These are phyloP conservation scores for Aspergillus sp. DNA, from an alignment of 2,329 filamentous ascomycete species.

Conservation along the genomic window DNA sequence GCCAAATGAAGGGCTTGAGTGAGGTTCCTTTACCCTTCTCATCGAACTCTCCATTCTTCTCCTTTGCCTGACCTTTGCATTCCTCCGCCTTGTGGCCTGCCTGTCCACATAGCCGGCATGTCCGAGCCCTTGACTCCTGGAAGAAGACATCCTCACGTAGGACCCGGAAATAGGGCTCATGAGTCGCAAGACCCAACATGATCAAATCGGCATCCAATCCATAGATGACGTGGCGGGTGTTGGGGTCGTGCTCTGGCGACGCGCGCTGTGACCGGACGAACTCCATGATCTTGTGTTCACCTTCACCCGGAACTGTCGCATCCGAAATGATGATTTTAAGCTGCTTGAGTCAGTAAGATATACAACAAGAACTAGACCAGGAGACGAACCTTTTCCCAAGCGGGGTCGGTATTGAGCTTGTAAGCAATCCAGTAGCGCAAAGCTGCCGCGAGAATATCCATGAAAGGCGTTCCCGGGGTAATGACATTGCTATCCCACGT, in stretches of 20 bases:
- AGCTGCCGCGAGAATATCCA: conserved; percentile 89
- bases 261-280: conserved; percentile 92
- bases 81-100: conserved; percentile 85
- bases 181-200: conserved; percentile 95
- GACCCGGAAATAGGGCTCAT: conserved; percentile 95
- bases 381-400: conserved; percentile 71
- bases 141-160: conserved; percentile 96
- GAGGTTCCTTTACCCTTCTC: conserved; percentile 72
- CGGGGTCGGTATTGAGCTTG: conserved; percentile 94
- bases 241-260: conserved; percentile 89
- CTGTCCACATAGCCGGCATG: conserved; percentile 88
- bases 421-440: conserved; percentile 96
- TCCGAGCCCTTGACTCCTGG: conserved; percentile 78
- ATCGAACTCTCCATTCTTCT: conserved; percentile 76
- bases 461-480: conserved; percentile 96
- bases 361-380: background rate
- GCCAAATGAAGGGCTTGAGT: conserved; percentile 96
- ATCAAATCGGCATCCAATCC: conserved; percentile 97
- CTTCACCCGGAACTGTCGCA: conserved; percentile 94
- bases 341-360: conserved; percentile 35
- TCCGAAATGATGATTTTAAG: conserved; percentile 98
- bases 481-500: conserved; percentile 90
- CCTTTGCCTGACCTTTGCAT: conserved; percentile 76
- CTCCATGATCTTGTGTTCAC: conserved; percentile 99
- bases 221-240: conserved; percentile 97